phyloP scores from a whole-genome alignment of 2,329 filamentous ascomycete species.

The Dendrostoma leiphaemia region DNA sequence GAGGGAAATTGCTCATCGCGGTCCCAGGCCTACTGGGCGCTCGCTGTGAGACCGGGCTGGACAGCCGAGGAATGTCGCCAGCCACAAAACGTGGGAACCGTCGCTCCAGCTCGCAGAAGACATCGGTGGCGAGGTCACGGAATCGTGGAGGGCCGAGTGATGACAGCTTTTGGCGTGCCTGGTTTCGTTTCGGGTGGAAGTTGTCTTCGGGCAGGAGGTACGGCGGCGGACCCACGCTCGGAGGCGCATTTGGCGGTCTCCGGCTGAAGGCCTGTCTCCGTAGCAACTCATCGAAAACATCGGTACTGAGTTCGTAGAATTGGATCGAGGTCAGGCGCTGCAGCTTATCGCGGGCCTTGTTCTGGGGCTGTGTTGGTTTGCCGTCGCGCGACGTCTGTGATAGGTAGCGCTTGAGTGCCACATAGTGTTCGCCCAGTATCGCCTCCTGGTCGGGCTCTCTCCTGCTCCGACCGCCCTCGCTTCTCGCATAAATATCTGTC shows the following conservation, averaged over 20 bases:
- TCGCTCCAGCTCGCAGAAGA: conserved; percentile 91
- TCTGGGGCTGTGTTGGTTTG: conserved; percentile 70
- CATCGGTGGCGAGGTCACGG: conserved; percentile 88
- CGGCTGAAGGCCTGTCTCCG: conserved; percentile 72
- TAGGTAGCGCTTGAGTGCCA: conserved; percentile 74
- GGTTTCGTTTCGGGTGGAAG: conserved; percentile 96
- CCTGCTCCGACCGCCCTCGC: conserved; percentile 61
- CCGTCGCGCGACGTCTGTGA: conserved; percentile 70
- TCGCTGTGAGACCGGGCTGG: conserved; percentile 67
- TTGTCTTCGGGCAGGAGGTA: conserved; percentile 81
- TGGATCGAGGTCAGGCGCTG: conserved; percentile 86
- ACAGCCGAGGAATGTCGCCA: conserved; percentile 65
- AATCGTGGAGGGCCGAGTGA: conserved; percentile 86
- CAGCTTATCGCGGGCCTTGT: conserved; percentile 92
- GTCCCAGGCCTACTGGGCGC: conserved; percentile 61
- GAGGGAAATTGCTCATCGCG: conserved; percentile 53
- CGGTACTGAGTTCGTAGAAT: conserved; percentile 95
- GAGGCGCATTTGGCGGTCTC: conserved; percentile 49
- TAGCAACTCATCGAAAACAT: conserved; percentile 93
- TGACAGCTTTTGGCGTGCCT: conserved; percentile 92
- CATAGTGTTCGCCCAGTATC: conserved; percentile 76
- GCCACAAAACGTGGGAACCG: conserved; percentile 79
- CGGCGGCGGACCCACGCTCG: conserved; percentile 56
- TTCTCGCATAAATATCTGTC: conserved; percentile 65
- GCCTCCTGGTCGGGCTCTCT: conserved; percentile 59